Evolutionary conservation across 495 filamentous ascomycete genomes (phyloP).

Genomic region (Cercophora scortea): DNA sequence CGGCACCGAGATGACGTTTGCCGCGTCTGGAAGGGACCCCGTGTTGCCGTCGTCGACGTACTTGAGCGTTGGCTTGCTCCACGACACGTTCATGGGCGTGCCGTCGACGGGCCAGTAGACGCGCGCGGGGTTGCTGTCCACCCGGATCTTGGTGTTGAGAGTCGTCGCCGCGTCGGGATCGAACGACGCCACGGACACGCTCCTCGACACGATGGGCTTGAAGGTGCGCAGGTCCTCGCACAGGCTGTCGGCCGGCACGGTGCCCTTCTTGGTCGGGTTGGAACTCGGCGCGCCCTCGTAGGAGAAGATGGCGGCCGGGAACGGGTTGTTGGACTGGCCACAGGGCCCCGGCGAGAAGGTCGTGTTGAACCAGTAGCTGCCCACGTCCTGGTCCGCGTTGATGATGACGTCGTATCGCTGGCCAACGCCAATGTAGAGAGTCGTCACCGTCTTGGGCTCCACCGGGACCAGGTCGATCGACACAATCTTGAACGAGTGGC

Average conservation of each 20-base stretch:
- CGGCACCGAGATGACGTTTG: constrained; percentile 13
- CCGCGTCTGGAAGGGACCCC: constrained; percentile 11
- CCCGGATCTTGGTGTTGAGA: constrained; percentile 15
- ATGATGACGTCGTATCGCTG: constrained; percentile 65
- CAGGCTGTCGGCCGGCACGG: constrained; percentile 8
- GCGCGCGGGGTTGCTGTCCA: constrained; percentile 13
- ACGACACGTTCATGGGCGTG: constrained; percentile 23
- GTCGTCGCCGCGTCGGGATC: constrained; percentile 3
- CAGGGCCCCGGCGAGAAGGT: constrained; percentile 18
- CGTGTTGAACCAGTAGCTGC: constrained; percentile 49
- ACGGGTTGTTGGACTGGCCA: constrained; percentile 15
- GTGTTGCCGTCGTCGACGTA: constrained; percentile 21
- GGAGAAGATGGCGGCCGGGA: constrained; percentile 20
- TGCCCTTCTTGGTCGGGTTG: constrained; percentile 9
- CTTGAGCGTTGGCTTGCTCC: constrained; percentile 26
- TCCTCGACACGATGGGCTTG: constrained; percentile 12
- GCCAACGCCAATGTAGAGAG: constrained; percentile 49
- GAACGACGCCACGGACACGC: constrained; percentile 14
- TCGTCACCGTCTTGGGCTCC: constrained; percentile 29
- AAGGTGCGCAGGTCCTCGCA: constrained; percentile 11
- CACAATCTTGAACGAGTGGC: constrained; percentile 42
- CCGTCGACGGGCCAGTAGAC: constrained; percentile 30
- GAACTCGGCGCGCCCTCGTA: constrained; percentile 15
- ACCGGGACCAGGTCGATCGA: constrained; percentile 45
- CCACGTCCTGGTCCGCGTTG: constrained; percentile 39